Base-by-base conservation (phyloP, 352 stramenopile genomes). In the Globisporangium cylindrosporum region DNA sequence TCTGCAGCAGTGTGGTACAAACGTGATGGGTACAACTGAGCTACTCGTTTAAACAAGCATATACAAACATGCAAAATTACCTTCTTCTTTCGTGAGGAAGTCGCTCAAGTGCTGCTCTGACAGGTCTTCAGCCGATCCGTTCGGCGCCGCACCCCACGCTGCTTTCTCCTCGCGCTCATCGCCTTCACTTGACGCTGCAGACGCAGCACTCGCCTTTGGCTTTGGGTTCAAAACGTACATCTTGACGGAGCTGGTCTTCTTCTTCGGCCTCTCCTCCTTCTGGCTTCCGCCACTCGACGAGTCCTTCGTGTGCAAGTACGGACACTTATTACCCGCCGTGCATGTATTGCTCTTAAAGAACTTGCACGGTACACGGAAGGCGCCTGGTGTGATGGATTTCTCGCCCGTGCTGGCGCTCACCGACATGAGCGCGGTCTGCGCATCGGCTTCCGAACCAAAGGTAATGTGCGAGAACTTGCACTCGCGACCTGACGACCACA, bases 21-120 rank as follows among this genome's bases (percentile, higher is more conserved):
- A 60, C 41, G 14, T 20, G 3, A 27, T 41, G 4, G 0, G 49
- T 59, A 60, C 18, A 24, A 12, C 2, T 10, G 20, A 12, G 43
- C n/a, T 24, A 24, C 15, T 24, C 18, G 9, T n/a, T 51, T 20
- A 24, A 22, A 24, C 43, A 51, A 12, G 5, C 10, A 59, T 22
- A 41, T 56, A 25, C 62, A 49, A 4, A 68, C 27, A 32, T 53
- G 58, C 58, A 53, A 32, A 32, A 46, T 22, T 51, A 89, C 81
- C 81, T 84, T 93, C 85, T 75, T 93, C 85, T 62, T 92, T 89
- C 24, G 85, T 84, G 36, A 93, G 84, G 55, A 93, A 92, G 49
- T 93, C 85, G 62, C 80, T 79, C n/a, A 92, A 69, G 60, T 85
- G 71, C 46, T 79, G 72, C 38, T 78, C 68, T 15, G 59, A 69